Evolutionary conservation across 495 filamentous ascomycete species (phyloP), one percentile per base, ranked within the genome.

Genomic region (Rusavskia elegans): DNA sequence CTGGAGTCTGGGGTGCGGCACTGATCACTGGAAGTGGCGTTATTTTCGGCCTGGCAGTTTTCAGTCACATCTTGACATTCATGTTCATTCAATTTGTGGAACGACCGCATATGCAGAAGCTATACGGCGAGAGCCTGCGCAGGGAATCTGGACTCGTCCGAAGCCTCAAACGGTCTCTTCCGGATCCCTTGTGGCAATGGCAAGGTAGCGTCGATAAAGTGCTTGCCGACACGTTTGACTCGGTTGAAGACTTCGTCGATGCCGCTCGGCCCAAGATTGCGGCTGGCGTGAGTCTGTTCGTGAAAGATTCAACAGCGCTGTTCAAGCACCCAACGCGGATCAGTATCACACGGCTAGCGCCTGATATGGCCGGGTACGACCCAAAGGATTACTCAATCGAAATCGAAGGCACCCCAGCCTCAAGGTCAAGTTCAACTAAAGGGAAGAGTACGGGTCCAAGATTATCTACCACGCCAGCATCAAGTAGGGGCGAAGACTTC

Each of bases 21-120:
- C 75, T 97, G 52, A 94, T 97, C 57, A 93, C 90, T 10, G 83
- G 83, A 68, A 96, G 86, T 64, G 75, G 77, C 30, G 71, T 84
- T 10, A 81, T 97, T 55, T 89, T 94, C 59, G 77, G 83, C 64
- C 69, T 96, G 53, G 92, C 92, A 3, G 67, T 95, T 29, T 63
- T 89, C 45, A 89, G 86, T 58, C 93, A 97, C 58, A 74, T 90
- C 51, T 71, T 93, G 27, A 86, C 83, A 2, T 72, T 97, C 42
- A 79, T 72, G 42, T 96, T 97, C 71, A 87, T 97, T 53, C 85
- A 95, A 55, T 82, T 90, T 51, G 85, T 98, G 4, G 92, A 98
- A 64, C 82, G 89, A 41, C 92, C 92, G 25, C 92, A 98, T 66
- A 98, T 98, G 92, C 88, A 95, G 67, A 97, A 95, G 69, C 75